phyloP scores from a whole-genome alignment of 176 grass and related monocot species.

The Pharus latifolius region DNA sequence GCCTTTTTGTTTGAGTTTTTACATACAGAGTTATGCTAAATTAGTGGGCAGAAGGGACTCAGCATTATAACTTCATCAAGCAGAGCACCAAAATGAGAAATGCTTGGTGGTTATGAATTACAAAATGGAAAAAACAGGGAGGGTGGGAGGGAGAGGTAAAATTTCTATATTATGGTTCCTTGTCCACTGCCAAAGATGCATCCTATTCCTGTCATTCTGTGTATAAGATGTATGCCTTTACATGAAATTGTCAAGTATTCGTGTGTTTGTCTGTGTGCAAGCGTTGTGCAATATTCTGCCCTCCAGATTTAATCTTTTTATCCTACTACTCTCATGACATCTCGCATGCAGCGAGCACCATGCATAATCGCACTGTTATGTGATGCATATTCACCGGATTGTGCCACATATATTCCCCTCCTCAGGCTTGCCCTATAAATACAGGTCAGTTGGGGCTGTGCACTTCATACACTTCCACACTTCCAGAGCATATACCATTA shows the following conservation, averaged over 20 bases:
- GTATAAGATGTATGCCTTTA: slow-evolving; percentile 16
- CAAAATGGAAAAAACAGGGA: slow-evolving; percentile 3
- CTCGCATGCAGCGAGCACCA: slow-evolving; percentile 9
- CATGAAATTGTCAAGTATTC: slow-evolving; percentile 11
- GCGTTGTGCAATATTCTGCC: slow-evolving; percentile 20
- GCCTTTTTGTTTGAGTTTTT: slow-evolving; percentile 14
- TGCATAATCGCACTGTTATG: slow-evolving; percentile 21
- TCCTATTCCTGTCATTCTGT: slow-evolving; percentile 33
- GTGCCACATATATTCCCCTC: slow-evolving; percentile 25
- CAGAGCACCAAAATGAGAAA: neutral
- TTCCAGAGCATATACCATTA: neutral
- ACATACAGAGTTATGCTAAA: slow-evolving; percentile 2
- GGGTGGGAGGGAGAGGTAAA: neutral
- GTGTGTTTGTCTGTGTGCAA: slow-evolving; percentile 4
- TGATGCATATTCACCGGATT: slow-evolving; percentile 49
- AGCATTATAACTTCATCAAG: slow-evolving; percentile 4
- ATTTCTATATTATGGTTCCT: slow-evolving; percentile 34
- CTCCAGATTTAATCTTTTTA: slow-evolving; percentile 26
- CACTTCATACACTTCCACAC: slow-evolving; percentile 22
- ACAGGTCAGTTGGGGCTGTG: slow-evolving; percentile 29
- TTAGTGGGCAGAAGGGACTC: slow-evolving; percentile 13
- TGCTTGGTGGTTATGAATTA: slow-evolving; percentile 4
- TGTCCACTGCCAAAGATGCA: slow-evolving; percentile 42
- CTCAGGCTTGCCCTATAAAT: slow-evolving; percentile 55
- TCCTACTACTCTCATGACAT: slow-evolving; percentile 13